Conservation (phyloP, 2,329 filamentous ascomycete species). For the Hypoxylon sp. region DNA sequence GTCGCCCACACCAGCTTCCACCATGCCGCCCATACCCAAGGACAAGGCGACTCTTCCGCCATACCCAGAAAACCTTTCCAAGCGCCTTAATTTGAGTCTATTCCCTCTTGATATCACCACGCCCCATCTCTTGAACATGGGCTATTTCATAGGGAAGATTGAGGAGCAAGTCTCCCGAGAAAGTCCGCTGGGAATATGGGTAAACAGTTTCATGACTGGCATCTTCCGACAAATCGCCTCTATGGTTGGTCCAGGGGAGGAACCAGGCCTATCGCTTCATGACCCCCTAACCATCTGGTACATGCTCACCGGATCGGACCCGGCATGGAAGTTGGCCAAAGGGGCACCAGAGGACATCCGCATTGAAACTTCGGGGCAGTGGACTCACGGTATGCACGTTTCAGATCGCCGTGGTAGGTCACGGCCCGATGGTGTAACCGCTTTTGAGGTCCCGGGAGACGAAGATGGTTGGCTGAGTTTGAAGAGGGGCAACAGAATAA, state of each 20-base stretch:
- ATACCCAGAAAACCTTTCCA: slow-evolving; percentile 76
- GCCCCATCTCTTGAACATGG: slow-evolving; percentile 74
- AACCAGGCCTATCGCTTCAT: slow-evolving; percentile 77
- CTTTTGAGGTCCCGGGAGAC: slow-evolving; percentile 76
- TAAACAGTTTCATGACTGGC: slow-evolving; percentile 77
- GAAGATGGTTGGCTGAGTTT: slow-evolving; percentile 81
- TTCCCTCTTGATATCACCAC: slow-evolving; percentile 85
- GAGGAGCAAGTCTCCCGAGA: slow-evolving; percentile 70
- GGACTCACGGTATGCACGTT: slow-evolving; percentile 93
- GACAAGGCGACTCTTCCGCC: slow-evolving; percentile 66
- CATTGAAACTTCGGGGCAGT: slow-evolving; percentile 91
- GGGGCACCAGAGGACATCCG: slow-evolving; percentile 83
- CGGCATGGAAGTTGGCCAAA: slow-evolving; percentile 69
- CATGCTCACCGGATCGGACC: slow-evolving; percentile 73
- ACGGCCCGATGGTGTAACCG: slow-evolving; percentile 65
- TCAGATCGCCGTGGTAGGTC: slow-evolving; percentile 78
- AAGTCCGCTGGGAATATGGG: slow-evolving; percentile 82
- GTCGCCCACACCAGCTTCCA: slow-evolving; percentile 79
- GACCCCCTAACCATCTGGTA: slow-evolving; percentile 88
- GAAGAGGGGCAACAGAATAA: slow-evolving; percentile 83
- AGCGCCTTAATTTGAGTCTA: slow-evolving; percentile 75
- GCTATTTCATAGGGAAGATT: slow-evolving; percentile 71
- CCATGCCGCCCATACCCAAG: slow-evolving; percentile 79
- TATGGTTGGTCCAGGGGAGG: slow-evolving; percentile 70
- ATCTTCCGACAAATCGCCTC: slow-evolving; percentile 78